Evolutionary conservation across 495 filamentous ascomycete genomes (phyloP).

Genomic region (Lepraria neglecta): DNA sequence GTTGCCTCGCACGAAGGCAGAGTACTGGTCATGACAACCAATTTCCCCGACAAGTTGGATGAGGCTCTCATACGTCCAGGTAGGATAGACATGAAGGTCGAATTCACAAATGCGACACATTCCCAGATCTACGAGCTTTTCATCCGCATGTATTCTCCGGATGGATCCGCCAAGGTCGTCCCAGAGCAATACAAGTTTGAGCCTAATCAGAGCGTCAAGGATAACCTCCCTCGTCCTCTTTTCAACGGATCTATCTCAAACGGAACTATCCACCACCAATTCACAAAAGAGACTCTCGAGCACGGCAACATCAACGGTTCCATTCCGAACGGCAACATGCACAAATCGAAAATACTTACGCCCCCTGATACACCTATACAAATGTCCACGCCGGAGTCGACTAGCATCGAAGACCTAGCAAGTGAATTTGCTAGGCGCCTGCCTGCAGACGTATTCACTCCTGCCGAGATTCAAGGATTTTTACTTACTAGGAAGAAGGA

Average conservation of each 20-base stretch:
- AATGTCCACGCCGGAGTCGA: constrained; percentile 7
- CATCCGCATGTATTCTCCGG: constrained; percentile 59
- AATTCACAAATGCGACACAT: constrained; percentile 59
- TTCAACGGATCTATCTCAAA: not conserved
- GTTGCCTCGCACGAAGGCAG: constrained; percentile 76
- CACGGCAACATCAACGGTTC: not conserved
- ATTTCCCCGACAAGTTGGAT: constrained; percentile 68
- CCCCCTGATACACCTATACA: constrained; percentile 15
- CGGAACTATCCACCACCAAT: not conserved
- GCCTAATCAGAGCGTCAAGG: not conserved
- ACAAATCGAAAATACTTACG: constrained; percentile 1
- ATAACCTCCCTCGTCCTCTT: too few relatives aligned
- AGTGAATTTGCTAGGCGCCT: constrained; percentile 54
- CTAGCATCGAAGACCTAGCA: constrained; percentile 39
- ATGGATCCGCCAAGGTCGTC: constrained; percentile 19
- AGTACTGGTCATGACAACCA: constrained; percentile 80
- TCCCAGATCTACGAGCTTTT: constrained; percentile 63
- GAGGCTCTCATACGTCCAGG: constrained; percentile 69
- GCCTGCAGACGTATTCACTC: constrained; percentile 52
- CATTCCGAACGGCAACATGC: not conserved
- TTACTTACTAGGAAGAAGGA: constrained; percentile 51
- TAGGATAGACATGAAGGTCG: constrained; percentile 65
- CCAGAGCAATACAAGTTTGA: not conserved
- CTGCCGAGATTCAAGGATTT: constrained; percentile 63
- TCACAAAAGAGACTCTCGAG: not conserved